Percentiles rank a stretch among this genome's conserved stretches.
phyloP scores from a whole-genome alignment of 306 rosid species.

The Quercus parvula region DNA sequence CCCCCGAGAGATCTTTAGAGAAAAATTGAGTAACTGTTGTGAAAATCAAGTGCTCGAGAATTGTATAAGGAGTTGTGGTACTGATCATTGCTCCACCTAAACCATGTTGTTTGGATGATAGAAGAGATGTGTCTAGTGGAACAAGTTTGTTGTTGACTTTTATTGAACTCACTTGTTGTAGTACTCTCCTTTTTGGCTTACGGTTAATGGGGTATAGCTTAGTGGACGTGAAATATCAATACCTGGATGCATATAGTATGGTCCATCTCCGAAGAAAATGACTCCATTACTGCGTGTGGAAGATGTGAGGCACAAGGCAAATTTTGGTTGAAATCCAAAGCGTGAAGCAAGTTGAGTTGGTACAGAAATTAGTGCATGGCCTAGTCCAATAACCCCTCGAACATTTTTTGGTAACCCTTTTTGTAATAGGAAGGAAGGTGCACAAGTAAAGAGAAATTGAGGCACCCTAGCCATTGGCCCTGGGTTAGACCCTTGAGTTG shows the following conservation, averaged over 20 bases:
- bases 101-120: not conserved
- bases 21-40: slow-evolving; percentile 21
- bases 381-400: slow-evolving; percentile 45
- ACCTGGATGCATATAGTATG: not conserved
- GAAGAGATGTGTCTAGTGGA: not conserved
- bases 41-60: slow-evolving; percentile 33
- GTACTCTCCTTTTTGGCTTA: slow-evolving; percentile 44
- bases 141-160: slow-evolving; percentile 33
- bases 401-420: slow-evolving; percentile 36
- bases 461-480: slow-evolving; percentile 32
- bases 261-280: slow-evolving; percentile 42
- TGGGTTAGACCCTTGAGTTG: slow-evolving; percentile 12
- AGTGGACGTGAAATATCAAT: slow-evolving; percentile 25
- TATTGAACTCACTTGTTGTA: slow-evolving; percentile 19
- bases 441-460: slow-evolving; percentile 56
- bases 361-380: slow-evolving; percentile 39
- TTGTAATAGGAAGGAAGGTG: slow-evolving; percentile 36
- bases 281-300: slow-evolving; percentile 12
- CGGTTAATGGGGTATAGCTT: slow-evolving; percentile 33
- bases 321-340: slow-evolving; percentile 40
- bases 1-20: slow-evolving; percentile 4
- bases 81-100: slow-evolving; percentile 34
- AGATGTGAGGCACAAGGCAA: slow-evolving; percentile 46
- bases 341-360: slow-evolving; percentile 43
- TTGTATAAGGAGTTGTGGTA: slow-evolving; percentile 41